Percentiles rank a stretch among this genome's conserved stretches.
phyloP scores from a whole-genome alignment of 2,329 filamentous ascomycete genomes.

The Parastagonospora nodorum region DNA sequence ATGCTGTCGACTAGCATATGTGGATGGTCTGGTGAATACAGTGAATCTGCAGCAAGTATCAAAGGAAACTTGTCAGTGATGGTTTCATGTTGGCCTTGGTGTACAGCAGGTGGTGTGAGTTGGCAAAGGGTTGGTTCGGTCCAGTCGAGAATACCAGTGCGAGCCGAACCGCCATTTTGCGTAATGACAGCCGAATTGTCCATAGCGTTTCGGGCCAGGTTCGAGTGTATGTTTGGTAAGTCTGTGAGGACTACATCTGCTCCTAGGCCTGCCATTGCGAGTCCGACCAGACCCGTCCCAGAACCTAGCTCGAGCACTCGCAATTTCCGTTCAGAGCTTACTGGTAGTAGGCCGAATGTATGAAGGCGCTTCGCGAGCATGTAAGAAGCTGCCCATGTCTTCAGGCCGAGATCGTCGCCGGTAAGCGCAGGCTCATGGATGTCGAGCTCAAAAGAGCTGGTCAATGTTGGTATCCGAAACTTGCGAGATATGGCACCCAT shows the following conservation, averaged over 20 bases:
- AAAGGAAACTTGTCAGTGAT: slow-evolving; percentile 53
- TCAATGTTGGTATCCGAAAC: slow-evolving; percentile 61
- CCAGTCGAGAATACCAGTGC: slow-evolving; percentile 77
- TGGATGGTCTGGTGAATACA: slow-evolving; percentile 87
- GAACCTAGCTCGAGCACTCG: slow-evolving; percentile 78
- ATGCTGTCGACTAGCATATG: slow-evolving; percentile 74
- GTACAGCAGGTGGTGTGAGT: slow-evolving; percentile 13
- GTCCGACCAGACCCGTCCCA: slow-evolving; percentile 87
- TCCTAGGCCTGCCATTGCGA: slow-evolving; percentile 77
- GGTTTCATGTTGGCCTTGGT: slow-evolving; percentile 7
- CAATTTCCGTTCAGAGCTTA: slow-evolving; percentile 2
- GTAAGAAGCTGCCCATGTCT: slow-evolving; percentile 94
- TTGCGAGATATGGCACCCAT: slow-evolving; percentile 67
- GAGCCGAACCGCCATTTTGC: slow-evolving; percentile 60
- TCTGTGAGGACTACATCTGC: slow-evolving; percentile 77
- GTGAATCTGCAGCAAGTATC: slow-evolving; percentile 81
- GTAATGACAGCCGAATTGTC: slow-evolving; percentile 65
- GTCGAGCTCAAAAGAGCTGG: slow-evolving; percentile 59
- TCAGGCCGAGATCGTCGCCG: slow-evolving; percentile 85
- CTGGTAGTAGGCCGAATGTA: slow-evolving; percentile 29
- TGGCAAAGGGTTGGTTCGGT: slow-evolving; percentile 58
- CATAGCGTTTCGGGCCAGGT: slow-evolving; percentile 74
- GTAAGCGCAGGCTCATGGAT: slow-evolving; percentile 88
- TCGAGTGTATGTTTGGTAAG: slow-evolving; percentile 79
- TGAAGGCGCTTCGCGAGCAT: slow-evolving; percentile 75